Evolutionary conservation across 257 asterid genomes (phyloP).

Genomic region (Eustoma russellianum): DNA sequence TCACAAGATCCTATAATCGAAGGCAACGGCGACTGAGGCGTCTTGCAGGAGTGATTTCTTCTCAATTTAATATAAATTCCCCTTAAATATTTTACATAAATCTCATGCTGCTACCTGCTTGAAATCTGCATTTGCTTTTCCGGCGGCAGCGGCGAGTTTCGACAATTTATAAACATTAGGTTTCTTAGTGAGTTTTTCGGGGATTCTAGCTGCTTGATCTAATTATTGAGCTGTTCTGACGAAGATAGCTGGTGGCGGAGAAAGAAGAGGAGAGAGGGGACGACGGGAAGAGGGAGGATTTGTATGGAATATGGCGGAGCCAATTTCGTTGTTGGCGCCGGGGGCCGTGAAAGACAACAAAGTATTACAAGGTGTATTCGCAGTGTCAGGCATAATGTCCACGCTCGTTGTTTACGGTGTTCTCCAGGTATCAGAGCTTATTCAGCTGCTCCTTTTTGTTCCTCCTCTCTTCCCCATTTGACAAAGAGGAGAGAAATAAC

Average conservation of each 20-base stretch:
- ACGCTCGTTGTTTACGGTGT: constrained; percentile 84
- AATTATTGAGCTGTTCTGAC: not conserved
- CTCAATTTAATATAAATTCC: not conserved
- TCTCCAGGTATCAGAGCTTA: constrained; percentile 51
- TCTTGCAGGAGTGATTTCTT: not conserved
- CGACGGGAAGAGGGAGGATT: constrained; percentile 20
- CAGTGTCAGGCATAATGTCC: constrained; percentile 84
- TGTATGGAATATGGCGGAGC: constrained; percentile 75
- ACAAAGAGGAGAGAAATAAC: too few relatives aligned
- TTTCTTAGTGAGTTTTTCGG: not conserved
- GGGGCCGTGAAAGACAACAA: constrained; percentile 49
- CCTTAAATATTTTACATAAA: not conserved
- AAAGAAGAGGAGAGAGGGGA: not conserved
- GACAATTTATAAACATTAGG: not conserved
- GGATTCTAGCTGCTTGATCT: not conserved
- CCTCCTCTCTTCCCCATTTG: not conserved
- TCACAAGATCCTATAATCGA: not conserved
- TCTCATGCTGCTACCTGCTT: not conserved
- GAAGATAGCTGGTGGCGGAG: too few relatives aligned
- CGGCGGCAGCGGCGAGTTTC: not conserved
- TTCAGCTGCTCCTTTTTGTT: not conserved
- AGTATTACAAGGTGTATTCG: constrained; percentile 53
- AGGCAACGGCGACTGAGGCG: not conserved
- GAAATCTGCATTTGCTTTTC: constrained; percentile 1
- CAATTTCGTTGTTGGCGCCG: constrained; percentile 30